Conservation (phyloP, 108 stramenopile species). For the Nannochloropsis gaditana region DNA sequence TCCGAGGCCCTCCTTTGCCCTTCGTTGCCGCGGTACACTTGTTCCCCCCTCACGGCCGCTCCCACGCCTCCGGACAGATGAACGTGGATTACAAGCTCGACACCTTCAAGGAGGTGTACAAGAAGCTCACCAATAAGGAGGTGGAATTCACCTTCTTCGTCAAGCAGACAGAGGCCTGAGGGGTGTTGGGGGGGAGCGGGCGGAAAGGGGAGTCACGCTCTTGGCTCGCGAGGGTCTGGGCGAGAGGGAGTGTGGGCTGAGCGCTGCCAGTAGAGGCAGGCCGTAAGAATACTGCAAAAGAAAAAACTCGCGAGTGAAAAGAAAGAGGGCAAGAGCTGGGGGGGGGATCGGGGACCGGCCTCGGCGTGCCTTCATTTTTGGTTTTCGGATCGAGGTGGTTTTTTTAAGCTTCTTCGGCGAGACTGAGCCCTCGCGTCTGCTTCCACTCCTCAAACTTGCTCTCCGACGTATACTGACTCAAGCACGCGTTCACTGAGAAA, state of each 20-base stretch:
- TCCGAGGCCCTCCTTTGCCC: not conserved
- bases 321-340: too few species aligned
- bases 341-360: too few species aligned
- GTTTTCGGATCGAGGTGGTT: too few species aligned
- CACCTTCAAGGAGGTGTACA: slow-evolving; percentile 93
- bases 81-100: slow-evolving; percentile 92
- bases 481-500: not conserved
- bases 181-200: not conserved
- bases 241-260: too few species aligned
- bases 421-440: not conserved
- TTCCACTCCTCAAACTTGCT: slow-evolving; percentile 15
- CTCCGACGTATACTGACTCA: slow-evolving; percentile 12
- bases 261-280: too few species aligned
- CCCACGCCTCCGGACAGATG: slow-evolving; percentile 54
- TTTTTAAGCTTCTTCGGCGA: too few species aligned
- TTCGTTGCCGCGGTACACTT: not conserved
- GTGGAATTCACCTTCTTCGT: slow-evolving; percentile 71
- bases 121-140: slow-evolving; percentile 97
- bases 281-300: too few species aligned
- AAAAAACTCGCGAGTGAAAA: too few species aligned
- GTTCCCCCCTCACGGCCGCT: not conserved
- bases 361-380: too few species aligned
- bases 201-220: not conserved
- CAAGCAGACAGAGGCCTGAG: slow-evolving; percentile 28
- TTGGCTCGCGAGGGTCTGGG: too few species aligned